Base-by-base conservation (phyloP, 192 early-diverging fungal genomes). In the Gorgonomyces haynaldii region DNA sequence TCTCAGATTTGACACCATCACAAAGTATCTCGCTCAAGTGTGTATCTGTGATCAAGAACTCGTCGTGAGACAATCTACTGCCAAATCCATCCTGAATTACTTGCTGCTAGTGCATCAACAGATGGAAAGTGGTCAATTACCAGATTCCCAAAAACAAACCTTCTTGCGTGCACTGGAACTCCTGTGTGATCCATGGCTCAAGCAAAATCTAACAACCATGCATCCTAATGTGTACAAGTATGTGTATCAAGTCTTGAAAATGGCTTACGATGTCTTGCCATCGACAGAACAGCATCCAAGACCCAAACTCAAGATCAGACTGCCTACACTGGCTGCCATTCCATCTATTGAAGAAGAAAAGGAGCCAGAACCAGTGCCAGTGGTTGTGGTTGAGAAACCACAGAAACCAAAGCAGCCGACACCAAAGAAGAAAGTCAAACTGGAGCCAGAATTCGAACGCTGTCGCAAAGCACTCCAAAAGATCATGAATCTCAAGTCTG, bases 11-110 rank as follows among this genome's bases (percentile, higher is more conserved):
- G 26, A 25, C 12, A 47, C 58, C 1, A 54, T 78, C 22, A 16
- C 53, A 28, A 16, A 38, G 21, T 86, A 85, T 44, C 51, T 89
- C 16, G 58, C 82, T n/a, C 53, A 52, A 30, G 43, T 83, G 7
- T 67, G 84, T 13, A 63, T 67, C 19, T 48, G 66, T 22, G 86
- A 89, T 56, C 79, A 75, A 8, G 78, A 65, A 20, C 69, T 69
- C 0, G 73, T 58, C 47, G 58, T 89, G 1, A 59, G 76, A 3
- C 80, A 79, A 45, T 73, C 81, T 39, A 57, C 55, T 9, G 57
- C 70, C 13, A 72, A 64, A 40, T 41, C 58, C 9, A 22, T 61
- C 26, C 40, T 50, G n/a, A 49, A 37, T 15, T 47, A 35, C 31
- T 34, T 64, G 1, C 32, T 23, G 4, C 32, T 63, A 9, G 19